phyloP scores from a whole-genome alignment of 164 flowering plant genomes.

The Dillenia turbinata region DNA sequence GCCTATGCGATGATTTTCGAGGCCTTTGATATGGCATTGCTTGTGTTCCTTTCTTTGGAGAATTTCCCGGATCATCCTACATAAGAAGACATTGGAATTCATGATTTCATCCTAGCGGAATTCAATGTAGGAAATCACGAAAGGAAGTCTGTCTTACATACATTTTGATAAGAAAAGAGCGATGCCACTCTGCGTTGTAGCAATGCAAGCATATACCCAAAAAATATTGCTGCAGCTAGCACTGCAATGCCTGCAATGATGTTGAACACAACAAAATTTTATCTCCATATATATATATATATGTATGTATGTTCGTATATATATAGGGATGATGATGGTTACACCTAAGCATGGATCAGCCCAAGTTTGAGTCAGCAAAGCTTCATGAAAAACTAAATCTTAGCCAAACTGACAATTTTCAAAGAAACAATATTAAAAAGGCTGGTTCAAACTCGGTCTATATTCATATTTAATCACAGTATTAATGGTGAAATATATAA shows the following conservation, averaged over 20 bases:
- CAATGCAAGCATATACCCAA: constrained; percentile 60
- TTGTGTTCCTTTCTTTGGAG: constrained; percentile 15
- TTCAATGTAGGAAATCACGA: too few species aligned
- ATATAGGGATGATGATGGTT: too few species aligned
- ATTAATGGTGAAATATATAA: too few species aligned
- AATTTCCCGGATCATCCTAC: constrained; percentile 31
- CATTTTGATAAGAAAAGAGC: constrained; percentile 38
- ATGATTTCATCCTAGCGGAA: background rate
- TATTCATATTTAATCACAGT: too few species aligned
- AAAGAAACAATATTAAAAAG: too few species aligned
- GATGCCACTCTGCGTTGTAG: constrained; percentile 43
- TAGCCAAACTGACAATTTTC: too few species aligned
- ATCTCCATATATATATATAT: too few species aligned
- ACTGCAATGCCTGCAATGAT: constrained; percentile 42
- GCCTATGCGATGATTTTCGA: constrained; percentile 29
- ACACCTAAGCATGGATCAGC: too few species aligned
- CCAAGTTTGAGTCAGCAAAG: too few species aligned
- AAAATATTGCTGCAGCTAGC: constrained; percentile 44
- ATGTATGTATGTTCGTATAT: too few species aligned
- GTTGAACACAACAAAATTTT: background rate
- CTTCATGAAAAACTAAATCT: too few species aligned
- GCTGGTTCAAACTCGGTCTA: too few species aligned
- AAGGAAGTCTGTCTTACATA: constrained; percentile 10
- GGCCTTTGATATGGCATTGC: constrained; percentile 35
- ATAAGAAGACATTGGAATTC: background rate